These are phyloP conservation scores for Antonospora locustae DNA, from an alignment of 371 early-diverging fungal genomes.

Conservation along the genomic window DNA sequence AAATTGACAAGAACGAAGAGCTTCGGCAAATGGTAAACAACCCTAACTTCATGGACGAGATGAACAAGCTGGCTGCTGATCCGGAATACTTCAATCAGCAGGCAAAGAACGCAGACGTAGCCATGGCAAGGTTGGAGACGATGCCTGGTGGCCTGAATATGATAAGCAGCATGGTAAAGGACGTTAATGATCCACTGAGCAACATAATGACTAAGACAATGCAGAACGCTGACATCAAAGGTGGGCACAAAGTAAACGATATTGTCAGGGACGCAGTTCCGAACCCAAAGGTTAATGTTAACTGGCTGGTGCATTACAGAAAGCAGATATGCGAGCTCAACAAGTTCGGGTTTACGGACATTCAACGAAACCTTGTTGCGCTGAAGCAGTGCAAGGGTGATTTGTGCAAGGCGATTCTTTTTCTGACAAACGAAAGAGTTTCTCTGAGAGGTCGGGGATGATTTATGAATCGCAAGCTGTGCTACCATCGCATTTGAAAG, in stretches of 20 bases:
- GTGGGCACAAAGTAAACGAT: conserved; percentile 22
- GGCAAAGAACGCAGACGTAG: conserved; percentile 54
- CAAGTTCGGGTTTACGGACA: conserved; percentile 49
- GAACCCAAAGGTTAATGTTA: conserved; percentile 32
- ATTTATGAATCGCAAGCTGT: too few species aligned
- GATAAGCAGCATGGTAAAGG: conserved; percentile 52
- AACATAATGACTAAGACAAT: conserved; percentile 12
- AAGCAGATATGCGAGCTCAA: conserved; percentile 46
- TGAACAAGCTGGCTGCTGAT: conserved; percentile 48
- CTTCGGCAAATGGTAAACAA: conserved; percentile 48
- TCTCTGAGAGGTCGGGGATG: too few species aligned
- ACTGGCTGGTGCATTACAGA: conserved; percentile 47
- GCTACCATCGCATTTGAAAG: too few species aligned
- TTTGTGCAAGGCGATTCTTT: conserved; percentile 38
- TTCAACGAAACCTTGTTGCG: conserved; percentile 36
- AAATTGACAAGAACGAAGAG: conserved; percentile 40
- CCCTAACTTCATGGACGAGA: conserved; percentile 47
- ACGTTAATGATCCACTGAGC: conserved; percentile 47
- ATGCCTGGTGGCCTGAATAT: conserved; percentile 55
- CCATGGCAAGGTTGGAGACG: conserved; percentile 54
- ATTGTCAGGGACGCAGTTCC: conserved; percentile 30
- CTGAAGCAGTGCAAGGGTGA: conserved; percentile 48
- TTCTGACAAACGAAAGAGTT: conserved; percentile 14
- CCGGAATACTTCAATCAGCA: conserved; percentile 53
- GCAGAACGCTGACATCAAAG: conserved; percentile 24